Evolutionary conservation across 495 filamentous ascomycete genomes (phyloP).

Genomic region (Lichenothelia convexa): DNA sequence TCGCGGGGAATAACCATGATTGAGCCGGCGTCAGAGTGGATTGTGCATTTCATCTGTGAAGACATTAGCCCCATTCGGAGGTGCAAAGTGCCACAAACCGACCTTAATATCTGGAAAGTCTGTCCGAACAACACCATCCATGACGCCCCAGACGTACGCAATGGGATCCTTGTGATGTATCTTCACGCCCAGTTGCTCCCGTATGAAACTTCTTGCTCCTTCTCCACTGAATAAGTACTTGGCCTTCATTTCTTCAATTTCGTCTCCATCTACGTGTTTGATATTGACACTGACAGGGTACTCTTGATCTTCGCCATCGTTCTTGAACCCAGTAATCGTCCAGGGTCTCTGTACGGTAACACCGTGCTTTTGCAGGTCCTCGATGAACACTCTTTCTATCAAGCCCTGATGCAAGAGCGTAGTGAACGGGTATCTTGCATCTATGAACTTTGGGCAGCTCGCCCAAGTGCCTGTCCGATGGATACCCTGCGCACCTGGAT

Average conservation of each 20-base stretch:
- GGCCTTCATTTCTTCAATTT: conserved; percentile 41
- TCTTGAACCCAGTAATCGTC: conserved; percentile 42
- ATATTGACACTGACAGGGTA: conserved; percentile 52
- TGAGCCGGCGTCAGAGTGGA: conserved; percentile 30
- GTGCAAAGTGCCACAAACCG: not conserved
- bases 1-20: conserved; percentile 29
- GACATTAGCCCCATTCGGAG: conserved; percentile 2
- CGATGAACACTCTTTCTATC: conserved; percentile 46
- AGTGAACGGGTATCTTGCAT: conserved; percentile 48
- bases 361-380: conserved; percentile 41
- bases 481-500: conserved; percentile 39
- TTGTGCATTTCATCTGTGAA: conserved; percentile 71
- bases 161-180: conserved; percentile 47
- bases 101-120: conserved; percentile 31
- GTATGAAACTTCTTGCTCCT: conserved; percentile 43
- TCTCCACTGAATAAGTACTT: conserved; percentile 51
- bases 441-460: conserved; percentile 45
- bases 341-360: conserved; percentile 40
- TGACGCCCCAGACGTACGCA: conserved; percentile 31
- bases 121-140: conserved; percentile 27
- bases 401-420: conserved; percentile 46
- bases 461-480: conserved; percentile 42
- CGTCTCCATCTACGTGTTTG: conserved; percentile 55
- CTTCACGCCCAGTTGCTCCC: conserved; percentile 38
- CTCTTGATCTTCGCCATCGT: conserved; percentile 32